phyloP scores from a whole-genome alignment of 345 rosid species.

The Trapa bicornis region DNA sequence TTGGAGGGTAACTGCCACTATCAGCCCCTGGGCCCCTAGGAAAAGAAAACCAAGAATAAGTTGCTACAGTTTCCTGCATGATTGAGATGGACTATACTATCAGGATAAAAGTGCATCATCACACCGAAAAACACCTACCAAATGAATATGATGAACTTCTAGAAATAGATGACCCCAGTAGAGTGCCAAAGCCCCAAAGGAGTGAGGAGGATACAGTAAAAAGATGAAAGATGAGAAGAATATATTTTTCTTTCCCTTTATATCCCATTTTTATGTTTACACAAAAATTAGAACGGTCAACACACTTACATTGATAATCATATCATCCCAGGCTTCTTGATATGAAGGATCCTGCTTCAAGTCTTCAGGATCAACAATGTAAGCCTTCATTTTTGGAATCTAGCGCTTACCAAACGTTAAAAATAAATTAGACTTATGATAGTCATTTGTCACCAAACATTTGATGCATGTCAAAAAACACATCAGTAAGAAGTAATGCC shows the following conservation, averaged over 20 bases:
- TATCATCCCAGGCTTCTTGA: conserved; percentile 98
- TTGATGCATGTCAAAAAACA: not conserved
- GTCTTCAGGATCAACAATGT: conserved; percentile 91
- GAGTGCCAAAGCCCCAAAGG: not conserved
- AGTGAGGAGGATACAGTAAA: not conserved
- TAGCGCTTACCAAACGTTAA: conserved; percentile 74
- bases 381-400: conserved; percentile 99
- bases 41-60: not conserved
- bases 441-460: conserved; percentile 4
- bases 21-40: not conserved
- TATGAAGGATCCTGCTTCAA: conserved; percentile 79
- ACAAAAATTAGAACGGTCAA: conserved; percentile 3
- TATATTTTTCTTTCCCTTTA: not conserved
- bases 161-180: not conserved
- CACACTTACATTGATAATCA: conserved; percentile 76
- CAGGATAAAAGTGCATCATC: not conserved
- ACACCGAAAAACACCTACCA: not conserved
- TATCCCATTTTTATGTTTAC: not conserved
- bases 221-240: not conserved
- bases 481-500: not conserved
- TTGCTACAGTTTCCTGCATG: not conserved
- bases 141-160: not conserved
- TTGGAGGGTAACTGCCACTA: too few species aligned
- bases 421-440: conserved; percentile 31
- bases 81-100: not conserved